phyloP scores from a whole-genome alignment of 306 rosid species.

The Myrica gale region DNA sequence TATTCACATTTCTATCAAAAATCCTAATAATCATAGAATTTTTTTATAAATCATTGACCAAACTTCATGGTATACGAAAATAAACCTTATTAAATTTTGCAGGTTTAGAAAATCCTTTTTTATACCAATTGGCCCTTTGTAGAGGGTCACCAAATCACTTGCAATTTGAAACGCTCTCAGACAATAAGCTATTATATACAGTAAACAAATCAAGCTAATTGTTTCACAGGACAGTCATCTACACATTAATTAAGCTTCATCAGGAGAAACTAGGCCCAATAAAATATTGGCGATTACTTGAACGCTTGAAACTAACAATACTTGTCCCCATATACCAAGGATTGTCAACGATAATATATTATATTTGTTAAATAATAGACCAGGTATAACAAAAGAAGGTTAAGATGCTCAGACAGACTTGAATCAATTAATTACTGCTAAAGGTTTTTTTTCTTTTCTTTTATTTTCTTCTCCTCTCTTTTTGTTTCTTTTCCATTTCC shows the following conservation, averaged over 20 bases:
- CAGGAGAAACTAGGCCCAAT: not conserved
- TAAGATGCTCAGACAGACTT: not conserved
- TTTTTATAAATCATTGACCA: not conserved
- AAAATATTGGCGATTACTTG: not conserved
- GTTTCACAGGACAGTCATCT: not conserved
- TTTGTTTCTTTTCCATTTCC: too few species aligned
- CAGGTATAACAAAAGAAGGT: not conserved
- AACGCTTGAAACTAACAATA: not conserved
- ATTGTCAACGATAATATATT: constrained; percentile 6
- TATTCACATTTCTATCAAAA: too few species aligned
- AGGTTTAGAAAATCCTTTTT: not conserved
- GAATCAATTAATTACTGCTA: too few species aligned
- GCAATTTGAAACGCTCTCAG: not conserved
- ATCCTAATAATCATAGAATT: too few species aligned
- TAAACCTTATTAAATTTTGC: not conserved
- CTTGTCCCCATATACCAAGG: not conserved
- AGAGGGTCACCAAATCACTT: not conserved
- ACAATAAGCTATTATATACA: not conserved
- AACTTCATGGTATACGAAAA: not conserved
- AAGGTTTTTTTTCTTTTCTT: too few species aligned
- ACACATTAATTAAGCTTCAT: not conserved
- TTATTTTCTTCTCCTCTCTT: too few species aligned
- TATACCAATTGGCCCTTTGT: not conserved
- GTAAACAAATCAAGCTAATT: not conserved
- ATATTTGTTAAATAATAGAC: not conserved